Evolutionary conservation across 192 early-diverging fungal species (phyloP).

Genomic region (Dispira simplex): DNA sequence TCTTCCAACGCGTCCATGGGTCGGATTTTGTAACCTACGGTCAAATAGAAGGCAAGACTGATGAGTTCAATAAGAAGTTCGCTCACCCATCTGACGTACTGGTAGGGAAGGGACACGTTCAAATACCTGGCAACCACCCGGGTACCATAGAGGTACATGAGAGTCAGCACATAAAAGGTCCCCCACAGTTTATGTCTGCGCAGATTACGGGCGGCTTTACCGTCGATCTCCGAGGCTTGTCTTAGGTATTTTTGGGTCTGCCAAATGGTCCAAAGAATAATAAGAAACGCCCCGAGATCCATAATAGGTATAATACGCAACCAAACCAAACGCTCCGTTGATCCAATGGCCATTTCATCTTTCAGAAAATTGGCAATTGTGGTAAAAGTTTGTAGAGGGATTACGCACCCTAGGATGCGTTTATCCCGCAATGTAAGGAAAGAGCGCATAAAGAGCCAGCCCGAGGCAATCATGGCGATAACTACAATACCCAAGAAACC

Average conservation of each 20-base stretch:
- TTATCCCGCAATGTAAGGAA: slow-evolving; percentile 36
- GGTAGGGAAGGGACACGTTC: slow-evolving; percentile 29
- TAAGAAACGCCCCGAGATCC: slow-evolving; percentile 26
- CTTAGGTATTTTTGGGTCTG: slow-evolving; percentile 33
- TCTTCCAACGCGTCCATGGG: neutral
- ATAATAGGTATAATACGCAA: slow-evolving; percentile 27
- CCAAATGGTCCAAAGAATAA: slow-evolving; percentile 33
- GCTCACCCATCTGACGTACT: slow-evolving; percentile 32
- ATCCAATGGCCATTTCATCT: slow-evolving; percentile 33
- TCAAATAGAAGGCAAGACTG: slow-evolving; percentile 29
- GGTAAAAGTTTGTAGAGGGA: slow-evolving; percentile 34
- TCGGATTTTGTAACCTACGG: slow-evolving; percentile 26
- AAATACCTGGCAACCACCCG: slow-evolving; percentile 28
- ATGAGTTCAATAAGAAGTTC: slow-evolving; percentile 28
- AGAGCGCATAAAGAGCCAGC: slow-evolving; percentile 42
- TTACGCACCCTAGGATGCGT: slow-evolving; percentile 29
- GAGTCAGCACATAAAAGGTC: slow-evolving; percentile 32
- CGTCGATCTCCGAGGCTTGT: slow-evolving; percentile 26
- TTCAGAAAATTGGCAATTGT: slow-evolving; percentile 28
- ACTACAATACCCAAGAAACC: slow-evolving; percentile 34
- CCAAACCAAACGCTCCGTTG: slow-evolving; percentile 33
- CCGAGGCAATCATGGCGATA: slow-evolving; percentile 33
- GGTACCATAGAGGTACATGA: slow-evolving; percentile 33
- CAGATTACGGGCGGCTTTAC: slow-evolving; percentile 30
- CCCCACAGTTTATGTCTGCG: slow-evolving; percentile 36